These are phyloP conservation scores for Ceratocystis colombiana DNA, from an alignment of 2,329 filamentous ascomycete species.

Conservation along the genomic window DNA sequence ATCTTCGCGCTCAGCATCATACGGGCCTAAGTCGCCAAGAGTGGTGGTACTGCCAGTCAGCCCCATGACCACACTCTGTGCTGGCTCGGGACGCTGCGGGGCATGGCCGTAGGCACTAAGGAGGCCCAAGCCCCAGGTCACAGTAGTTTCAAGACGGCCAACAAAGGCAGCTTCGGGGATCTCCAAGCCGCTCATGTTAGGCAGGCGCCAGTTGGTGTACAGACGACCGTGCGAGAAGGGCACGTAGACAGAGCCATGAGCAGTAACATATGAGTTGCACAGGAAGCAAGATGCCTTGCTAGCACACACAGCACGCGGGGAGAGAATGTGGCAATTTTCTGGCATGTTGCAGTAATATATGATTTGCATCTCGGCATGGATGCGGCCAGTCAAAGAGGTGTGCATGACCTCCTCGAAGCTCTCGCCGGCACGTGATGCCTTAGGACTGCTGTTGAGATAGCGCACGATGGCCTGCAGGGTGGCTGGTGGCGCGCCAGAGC, in stretches of 20 bases:
- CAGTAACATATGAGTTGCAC: slow-evolving; percentile 39
- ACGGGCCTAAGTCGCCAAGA: not conserved
- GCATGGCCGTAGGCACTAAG: slow-evolving; percentile 21
- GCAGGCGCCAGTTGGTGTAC: slow-evolving; percentile 40
- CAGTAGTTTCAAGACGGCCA: slow-evolving; percentile 20
- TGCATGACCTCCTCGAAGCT: slow-evolving; percentile 23
- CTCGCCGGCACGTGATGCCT: slow-evolving; percentile 23
- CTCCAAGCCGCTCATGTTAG: slow-evolving; percentile 27
- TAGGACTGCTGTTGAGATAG: slow-evolving; percentile 19
- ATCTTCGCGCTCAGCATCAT: slow-evolving; percentile 12
- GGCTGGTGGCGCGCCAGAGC: slow-evolving; percentile 20
- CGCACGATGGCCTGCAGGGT: slow-evolving; percentile 22
- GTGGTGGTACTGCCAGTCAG: slow-evolving; percentile 18
- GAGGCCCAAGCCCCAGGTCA: slow-evolving; percentile 23
- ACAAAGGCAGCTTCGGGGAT: slow-evolving; percentile 23
- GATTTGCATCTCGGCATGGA: slow-evolving; percentile 45
- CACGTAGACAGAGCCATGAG: slow-evolving; percentile 36
- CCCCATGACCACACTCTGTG: slow-evolving; percentile 23
- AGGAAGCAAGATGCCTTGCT: slow-evolving; percentile 44
- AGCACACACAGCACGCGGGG: slow-evolving; percentile 39
- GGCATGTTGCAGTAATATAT: slow-evolving; percentile 36
- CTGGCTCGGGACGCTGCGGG: slow-evolving; percentile 22
- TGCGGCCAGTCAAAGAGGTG: slow-evolving; percentile 30
- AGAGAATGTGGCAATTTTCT: slow-evolving; percentile 27
- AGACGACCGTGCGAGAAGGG: slow-evolving; percentile 38